A percentile compares a stretch with the other conserved stretches of the same genome.
Evolutionary conservation across 208 protist species (phyloP).

Genomic region (Phytomonas francai): DNA sequence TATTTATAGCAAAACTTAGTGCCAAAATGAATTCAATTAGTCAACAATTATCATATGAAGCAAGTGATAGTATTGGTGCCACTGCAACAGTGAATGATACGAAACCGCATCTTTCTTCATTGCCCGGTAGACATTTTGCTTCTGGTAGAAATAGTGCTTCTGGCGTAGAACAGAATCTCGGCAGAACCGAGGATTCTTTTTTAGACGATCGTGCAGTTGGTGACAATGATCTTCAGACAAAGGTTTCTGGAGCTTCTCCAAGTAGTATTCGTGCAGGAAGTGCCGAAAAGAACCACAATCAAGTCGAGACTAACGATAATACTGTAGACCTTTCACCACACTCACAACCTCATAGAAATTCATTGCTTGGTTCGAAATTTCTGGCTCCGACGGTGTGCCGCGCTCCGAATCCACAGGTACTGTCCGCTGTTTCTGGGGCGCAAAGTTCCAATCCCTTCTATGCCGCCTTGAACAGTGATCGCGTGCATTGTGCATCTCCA

Average conservation of each 20-base stretch:
- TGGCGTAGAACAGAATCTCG: not conserved
- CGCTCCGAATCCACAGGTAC: not conserved
- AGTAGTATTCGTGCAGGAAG: not conserved
- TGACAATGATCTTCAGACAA: not conserved
- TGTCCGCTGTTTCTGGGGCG: no score
- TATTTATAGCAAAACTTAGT: not conserved
- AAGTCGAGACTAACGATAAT: not conserved
- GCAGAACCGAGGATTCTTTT: not conserved
- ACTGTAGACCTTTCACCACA: not conserved
- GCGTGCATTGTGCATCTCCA: constrained; percentile 14
- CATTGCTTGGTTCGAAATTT: not conserved
- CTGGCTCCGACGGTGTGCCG: no score
- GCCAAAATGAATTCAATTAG: not conserved
- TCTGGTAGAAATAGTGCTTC: not conserved
- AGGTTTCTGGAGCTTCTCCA: not conserved
- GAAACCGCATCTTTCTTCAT: not conserved
- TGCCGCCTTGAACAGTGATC: not conserved
- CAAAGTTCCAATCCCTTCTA: not conserved
- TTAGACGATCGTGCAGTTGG: not conserved
- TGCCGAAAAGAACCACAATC: not conserved
- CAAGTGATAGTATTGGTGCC: not conserved
- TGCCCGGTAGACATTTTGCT: not conserved
- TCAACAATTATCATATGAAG: not conserved
- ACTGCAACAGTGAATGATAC: not conserved
- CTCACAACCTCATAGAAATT: not conserved